Percentiles rank a stretch among this genome's conserved stretches.
phyloP scores from a whole-genome alignment of 1,284 basidiomycete species.

The Schizophyllum commune region DNA sequence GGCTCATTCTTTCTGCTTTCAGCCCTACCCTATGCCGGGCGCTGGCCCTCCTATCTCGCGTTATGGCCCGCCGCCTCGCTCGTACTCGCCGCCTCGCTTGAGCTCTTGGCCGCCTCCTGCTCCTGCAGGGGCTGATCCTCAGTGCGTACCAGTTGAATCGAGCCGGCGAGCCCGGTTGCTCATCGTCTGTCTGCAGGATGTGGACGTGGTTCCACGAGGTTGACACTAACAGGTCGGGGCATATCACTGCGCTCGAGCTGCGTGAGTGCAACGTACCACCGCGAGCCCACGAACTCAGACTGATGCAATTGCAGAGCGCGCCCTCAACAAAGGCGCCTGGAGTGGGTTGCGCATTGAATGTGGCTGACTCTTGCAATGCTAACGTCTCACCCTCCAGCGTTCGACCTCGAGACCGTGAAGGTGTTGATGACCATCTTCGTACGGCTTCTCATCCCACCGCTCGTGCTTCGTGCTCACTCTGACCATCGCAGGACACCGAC shows the following conservation, averaged over 20 bases:
- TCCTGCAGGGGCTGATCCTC: constrained; percentile 62
- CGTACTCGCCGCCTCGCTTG: too few species aligned
- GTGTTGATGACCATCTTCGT: constrained; percentile 78
- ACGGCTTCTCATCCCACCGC: constrained; percentile 18
- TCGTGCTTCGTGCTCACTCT: not conserved
- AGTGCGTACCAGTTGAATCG: constrained; percentile 36
- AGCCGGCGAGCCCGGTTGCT: constrained; percentile 1
- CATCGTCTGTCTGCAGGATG: constrained; percentile 32
- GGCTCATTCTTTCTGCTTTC: too few species aligned
- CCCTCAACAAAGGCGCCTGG: constrained; percentile 76
- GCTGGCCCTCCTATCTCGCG: too few species aligned
- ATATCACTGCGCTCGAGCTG: constrained; percentile 59
- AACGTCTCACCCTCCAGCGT: constrained; percentile 36
- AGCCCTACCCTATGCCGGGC: too few species aligned
- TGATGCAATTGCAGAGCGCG: too few species aligned
- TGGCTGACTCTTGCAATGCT: not conserved
- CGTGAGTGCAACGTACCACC: too few species aligned
- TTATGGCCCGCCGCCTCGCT: too few species aligned
- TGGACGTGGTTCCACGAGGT: constrained; percentile 71
- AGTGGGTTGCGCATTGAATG: constrained; percentile 36
- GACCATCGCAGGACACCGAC: constrained; percentile 58
- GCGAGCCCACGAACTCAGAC: too few species aligned
- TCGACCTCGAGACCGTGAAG: constrained; percentile 79
- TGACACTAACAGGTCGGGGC: constrained; percentile 61
- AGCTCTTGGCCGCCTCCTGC: constrained; percentile 11